Percentiles rank a stretch among this genome's conserved stretches.
Conservation (phyloP, 768 basidiomycete genomes). For the Collybia sp. region DNA sequence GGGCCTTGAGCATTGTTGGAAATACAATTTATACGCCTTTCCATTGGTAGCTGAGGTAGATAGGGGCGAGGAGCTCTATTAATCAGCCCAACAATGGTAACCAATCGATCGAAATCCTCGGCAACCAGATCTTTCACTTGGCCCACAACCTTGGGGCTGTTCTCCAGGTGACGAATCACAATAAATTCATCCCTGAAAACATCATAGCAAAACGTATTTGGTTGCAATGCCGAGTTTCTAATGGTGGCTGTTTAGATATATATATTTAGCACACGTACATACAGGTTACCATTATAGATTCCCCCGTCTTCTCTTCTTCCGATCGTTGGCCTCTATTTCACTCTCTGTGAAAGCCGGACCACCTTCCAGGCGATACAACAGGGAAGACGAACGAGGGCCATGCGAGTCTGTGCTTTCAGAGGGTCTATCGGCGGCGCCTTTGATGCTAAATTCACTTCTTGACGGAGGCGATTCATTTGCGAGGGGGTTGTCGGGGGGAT, state of each 20-base stretch:
- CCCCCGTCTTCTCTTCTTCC: slow-evolving; percentile 20
- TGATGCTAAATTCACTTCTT: slow-evolving; percentile 44
- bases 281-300: slow-evolving; percentile 3
- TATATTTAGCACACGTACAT: neutral
- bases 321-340: slow-evolving; percentile 7
- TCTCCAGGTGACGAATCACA: no score
- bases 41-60: no score
- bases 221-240: neutral
- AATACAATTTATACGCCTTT: no score
- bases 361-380: slow-evolving; percentile 31
- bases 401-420: slow-evolving; percentile 2
- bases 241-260: neutral
- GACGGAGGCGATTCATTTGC: slow-evolving; percentile 1
- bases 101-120: no score
- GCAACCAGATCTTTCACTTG: no score
- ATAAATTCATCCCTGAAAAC: no score
- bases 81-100: no score
- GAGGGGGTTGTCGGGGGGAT: neutral
- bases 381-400: slow-evolving; percentile 13
- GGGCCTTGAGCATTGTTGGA: no score
- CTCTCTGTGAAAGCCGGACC: slow-evolving; percentile 9
- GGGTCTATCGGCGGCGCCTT: slow-evolving; percentile 38
- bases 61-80: no score
- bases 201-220: no score
- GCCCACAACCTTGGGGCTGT: no score